Evolutionary conservation across 78 protist species (phyloP), one percentile per base, ranked within the genome.

Genomic region (Planoprotostelium fungivorum): DNA sequence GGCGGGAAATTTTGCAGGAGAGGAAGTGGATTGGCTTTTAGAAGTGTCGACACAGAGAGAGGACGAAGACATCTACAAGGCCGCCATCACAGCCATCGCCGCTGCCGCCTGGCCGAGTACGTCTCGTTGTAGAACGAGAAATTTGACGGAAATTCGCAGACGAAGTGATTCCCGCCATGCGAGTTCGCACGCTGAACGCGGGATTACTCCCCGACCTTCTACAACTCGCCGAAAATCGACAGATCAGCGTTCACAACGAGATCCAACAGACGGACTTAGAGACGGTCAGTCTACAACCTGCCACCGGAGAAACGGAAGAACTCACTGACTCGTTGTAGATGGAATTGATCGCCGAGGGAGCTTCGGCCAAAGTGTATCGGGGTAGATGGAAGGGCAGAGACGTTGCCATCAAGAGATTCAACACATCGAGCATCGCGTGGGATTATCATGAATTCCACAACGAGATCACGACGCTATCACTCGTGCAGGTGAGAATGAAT

Each of bases 331-430:
- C 73, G 73, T 51, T 51, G 73, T 51, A 51, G 73, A 51, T 51
- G 73, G 91, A 89, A 0, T 84, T 92, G 23, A 89, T 92, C 1
- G 94, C 94, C 1, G 25, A 88, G 5, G 94, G 94, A 87, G 94
- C 94, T 29, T 86, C 89, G 39, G 94, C 93, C 37, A 92, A 92
- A 38, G 94, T 92, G 29, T 73, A 89, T 86, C 38, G 63, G 38
- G 94, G 94, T 35, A 38, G 25, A 10, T 92, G 87, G 51, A 89
- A 51, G 85, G 89, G 92, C 63, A 92, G 38, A 89, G 92, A 92
- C 35, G 92, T 92, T 16, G 94, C 94, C 28, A 92, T 92, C 73
- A 92, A 92, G 85, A 92, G 87, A 23, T 92, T 90, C 37, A 16
- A 51, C 31, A 5, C 73, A 5, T 25, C 5, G 5, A 5, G 5